Conservation (phyloP, 345 rosid genomes). For the Arabidopsis arenosa region DNA sequence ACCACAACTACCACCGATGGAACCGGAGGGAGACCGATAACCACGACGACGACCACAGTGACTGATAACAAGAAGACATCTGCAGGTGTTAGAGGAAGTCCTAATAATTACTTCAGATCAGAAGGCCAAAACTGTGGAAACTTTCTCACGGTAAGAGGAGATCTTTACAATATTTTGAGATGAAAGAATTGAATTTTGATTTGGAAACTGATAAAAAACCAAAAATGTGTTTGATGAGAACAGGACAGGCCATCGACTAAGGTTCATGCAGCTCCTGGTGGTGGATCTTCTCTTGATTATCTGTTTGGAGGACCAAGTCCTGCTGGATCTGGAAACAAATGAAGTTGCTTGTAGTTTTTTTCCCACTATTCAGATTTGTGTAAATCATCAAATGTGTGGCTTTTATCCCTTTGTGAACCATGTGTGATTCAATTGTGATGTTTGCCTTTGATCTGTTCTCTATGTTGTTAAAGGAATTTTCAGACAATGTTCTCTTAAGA, state of each 20-base stretch:
- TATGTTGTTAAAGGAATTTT: conserved; percentile 11
- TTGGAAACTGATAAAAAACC: conserved; percentile 2
- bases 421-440: conserved; percentile 22
- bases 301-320: conserved; percentile 52
- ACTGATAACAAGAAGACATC: conserved; percentile 58
- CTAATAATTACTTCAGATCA: conserved; percentile 75
- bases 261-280: conserved; percentile 66
- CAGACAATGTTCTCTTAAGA: neutral
- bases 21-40: conserved; percentile 43
- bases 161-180: neutral
- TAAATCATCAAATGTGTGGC: conserved; percentile 28
- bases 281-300: conserved; percentile 62
- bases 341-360: neutral
- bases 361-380: conserved; percentile 10
- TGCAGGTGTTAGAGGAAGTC: conserved; percentile 71
- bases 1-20: conserved; percentile 48
- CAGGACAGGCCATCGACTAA: conserved; percentile 67
- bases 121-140: conserved; percentile 88
- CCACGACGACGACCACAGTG: conserved; percentile 50
- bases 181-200: neutral
- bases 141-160: conserved; percentile 66
- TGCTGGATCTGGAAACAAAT: conserved; percentile 33
- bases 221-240: conserved; percentile 1
- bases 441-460: conserved; percentile 18
- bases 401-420: neutral